Conservation (phyloP, 1,284 basidiomycete genomes). For the Puccinia horiana region DNA sequence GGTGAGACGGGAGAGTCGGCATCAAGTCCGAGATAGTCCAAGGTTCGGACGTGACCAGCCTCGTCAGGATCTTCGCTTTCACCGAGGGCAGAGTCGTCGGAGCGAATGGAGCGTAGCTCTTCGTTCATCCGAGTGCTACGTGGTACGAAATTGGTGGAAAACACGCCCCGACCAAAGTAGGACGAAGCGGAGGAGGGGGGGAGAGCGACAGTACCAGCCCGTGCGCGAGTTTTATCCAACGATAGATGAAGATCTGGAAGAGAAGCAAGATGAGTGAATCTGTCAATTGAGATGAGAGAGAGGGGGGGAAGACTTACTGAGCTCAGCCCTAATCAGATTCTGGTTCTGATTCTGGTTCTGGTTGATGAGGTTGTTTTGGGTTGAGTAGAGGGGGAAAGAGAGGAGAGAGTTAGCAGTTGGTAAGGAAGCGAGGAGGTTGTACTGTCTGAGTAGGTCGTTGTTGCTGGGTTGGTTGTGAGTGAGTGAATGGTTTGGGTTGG, state of each 20-base stretch:
- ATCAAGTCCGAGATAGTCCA: constrained; percentile 91
- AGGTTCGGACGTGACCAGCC: constrained; percentile 85
- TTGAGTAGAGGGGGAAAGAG: background rate
- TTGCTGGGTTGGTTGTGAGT: background rate
- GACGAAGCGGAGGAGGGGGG: constrained; percentile 45
- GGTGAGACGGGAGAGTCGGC: constrained; percentile 61
- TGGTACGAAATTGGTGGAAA: constrained; percentile 42
- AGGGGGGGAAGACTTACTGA: background rate
- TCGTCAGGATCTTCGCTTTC: constrained; percentile 63
- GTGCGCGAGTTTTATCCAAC: constrained; percentile 41
- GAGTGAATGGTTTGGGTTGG: background rate
- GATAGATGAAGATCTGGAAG: constrained; percentile 19
- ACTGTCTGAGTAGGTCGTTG: constrained; percentile 28
- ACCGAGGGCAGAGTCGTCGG: constrained; percentile 31
- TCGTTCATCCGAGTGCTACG: constrained; percentile 45
- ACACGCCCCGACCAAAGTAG: constrained; percentile 45
- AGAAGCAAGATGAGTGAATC: background rate
- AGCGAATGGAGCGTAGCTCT: constrained; percentile 35
- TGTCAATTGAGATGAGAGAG: background rate
- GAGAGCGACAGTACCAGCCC: constrained; percentile 45
- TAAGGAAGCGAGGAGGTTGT: constrained; percentile 20
- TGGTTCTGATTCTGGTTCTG: no score
- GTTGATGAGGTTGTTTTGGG: background rate
- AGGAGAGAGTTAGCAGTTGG: background rate
- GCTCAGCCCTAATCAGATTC: background rate